phyloP scores from a whole-genome alignment of 2,329 filamentous ascomycete genomes.

The Calonectria pseudoreteaudii region DNA sequence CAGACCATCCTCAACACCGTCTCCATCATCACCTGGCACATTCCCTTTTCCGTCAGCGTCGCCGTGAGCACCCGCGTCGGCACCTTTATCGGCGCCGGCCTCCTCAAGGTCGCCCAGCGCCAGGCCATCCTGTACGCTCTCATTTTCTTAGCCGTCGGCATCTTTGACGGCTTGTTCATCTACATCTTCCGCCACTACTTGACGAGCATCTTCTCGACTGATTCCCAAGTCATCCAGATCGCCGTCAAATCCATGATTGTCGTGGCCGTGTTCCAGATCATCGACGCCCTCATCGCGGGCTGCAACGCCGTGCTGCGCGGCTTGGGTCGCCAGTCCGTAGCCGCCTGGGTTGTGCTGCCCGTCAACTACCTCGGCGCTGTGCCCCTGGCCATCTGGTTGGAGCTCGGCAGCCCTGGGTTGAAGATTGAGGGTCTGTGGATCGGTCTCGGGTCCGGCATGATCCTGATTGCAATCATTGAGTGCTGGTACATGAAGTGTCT shows the following conservation, averaged over 20 bases:
- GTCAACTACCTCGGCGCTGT: constrained; percentile 54
- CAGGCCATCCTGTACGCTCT: constrained; percentile 47
- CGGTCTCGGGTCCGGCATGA: constrained; percentile 39
- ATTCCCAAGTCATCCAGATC: constrained; percentile 9
- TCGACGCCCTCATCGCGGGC: constrained; percentile 32
- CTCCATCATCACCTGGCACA: constrained; percentile 55
- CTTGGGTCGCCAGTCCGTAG: constrained; percentile 51
- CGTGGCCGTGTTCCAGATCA: constrained; percentile 22
- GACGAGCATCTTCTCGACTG: constrained; percentile 11
- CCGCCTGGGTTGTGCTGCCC: constrained; percentile 50
- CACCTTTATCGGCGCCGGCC: constrained; percentile 54
- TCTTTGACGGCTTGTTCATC: constrained; percentile 46
- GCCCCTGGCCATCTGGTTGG: constrained; percentile 54
- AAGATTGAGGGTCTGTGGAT: constrained; percentile 43
- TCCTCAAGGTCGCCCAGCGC: constrained; percentile 46
- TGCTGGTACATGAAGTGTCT: constrained; percentile 40
- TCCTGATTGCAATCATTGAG: constrained; percentile 37
- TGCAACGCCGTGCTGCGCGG: constrained; percentile 54
- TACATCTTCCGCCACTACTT: constrained; percentile 16
- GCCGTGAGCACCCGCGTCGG: constrained; percentile 57
- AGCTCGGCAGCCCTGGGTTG: constrained; percentile 42
- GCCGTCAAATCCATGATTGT: constrained; percentile 13
- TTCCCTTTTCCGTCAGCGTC: constrained; percentile 57
- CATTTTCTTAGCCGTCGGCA: constrained; percentile 48
- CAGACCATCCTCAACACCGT: constrained; percentile 56